These are phyloP conservation scores for Elongisporangium senticosum DNA, from an alignment of 352 stramenopile species.

Conservation along the genomic window DNA sequence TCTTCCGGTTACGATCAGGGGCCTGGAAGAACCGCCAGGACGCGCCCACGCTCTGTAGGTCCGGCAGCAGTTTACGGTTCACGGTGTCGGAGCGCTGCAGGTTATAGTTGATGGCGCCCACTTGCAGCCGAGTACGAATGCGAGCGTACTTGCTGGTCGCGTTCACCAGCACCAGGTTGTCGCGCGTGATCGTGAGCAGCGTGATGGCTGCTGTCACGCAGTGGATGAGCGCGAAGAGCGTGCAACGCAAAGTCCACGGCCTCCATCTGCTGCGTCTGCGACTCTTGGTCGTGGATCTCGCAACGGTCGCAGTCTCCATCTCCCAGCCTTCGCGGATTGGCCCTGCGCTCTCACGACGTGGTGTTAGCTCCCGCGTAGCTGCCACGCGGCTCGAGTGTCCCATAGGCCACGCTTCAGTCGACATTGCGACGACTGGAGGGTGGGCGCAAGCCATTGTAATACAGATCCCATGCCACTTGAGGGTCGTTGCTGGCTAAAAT, in stretches of 20 bases:
- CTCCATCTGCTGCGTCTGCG: neutral
- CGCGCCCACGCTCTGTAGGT: neutral
- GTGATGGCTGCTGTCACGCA: neutral
- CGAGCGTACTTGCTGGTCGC: neutral
- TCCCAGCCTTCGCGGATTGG: neutral
- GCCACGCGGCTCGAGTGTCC: neutral
- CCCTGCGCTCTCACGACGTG: neutral
- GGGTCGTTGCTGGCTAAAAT: too few relatives aligned
- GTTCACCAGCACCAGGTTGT: neutral
- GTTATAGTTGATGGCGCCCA: neutral
- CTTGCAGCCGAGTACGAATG: neutral
- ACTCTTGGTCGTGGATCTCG: neutral
- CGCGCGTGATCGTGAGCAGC: neutral
- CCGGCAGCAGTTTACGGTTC: neutral
- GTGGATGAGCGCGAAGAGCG: neutral
- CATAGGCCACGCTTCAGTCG: too few relatives aligned
- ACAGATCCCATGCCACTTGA: too few relatives aligned
- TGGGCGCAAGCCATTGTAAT: too few relatives aligned
- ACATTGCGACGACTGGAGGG: neutral
- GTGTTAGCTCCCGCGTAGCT: neutral
- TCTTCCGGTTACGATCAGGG: conserved; percentile 20
- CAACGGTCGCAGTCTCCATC: neutral
- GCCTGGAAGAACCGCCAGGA: conserved; percentile 24
- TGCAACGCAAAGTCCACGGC: neutral
- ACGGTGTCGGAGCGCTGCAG: neutral